Percentiles rank a stretch among this genome's conserved stretches.
phyloP scores from a whole-genome alignment of 2,329 filamentous ascomycete genomes.

The Scedosporium minutisporum region DNA sequence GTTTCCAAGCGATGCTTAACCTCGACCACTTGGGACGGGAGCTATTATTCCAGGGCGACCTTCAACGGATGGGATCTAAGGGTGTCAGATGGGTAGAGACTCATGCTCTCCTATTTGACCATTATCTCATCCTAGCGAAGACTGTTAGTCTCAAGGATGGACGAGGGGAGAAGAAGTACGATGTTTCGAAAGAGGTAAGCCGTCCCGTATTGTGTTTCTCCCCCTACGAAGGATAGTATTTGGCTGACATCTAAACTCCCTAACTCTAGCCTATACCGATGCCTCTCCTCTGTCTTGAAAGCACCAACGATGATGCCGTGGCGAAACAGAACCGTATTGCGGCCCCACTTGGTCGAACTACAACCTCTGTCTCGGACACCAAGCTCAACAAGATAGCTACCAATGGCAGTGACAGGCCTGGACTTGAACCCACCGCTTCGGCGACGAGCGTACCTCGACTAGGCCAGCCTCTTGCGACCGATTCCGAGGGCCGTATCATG shows the following conservation, averaged over 20 bases:
- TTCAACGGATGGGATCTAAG: conserved; percentile 80
- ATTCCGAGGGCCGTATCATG: conserved; percentile 72
- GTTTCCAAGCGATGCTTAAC: conserved; percentile 83
- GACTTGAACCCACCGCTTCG: conserved; percentile 60
- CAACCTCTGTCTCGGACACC: conserved; percentile 49
- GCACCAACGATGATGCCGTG: conserved; percentile 82
- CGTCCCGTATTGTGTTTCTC: conserved; percentile 3
- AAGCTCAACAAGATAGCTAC: conserved; percentile 47
- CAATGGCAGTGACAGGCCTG: conserved; percentile 43
- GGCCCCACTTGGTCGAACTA: conserved; percentile 47
- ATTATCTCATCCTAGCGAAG: conserved; percentile 92
- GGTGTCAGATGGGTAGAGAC: conserved; percentile 91
- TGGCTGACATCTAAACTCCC: conserved; percentile 17
- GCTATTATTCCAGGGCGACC: conserved; percentile 77
- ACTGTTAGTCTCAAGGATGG: conserved; percentile 59
- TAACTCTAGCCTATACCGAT: conserved; percentile 70
- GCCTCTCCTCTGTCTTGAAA: conserved; percentile 88
- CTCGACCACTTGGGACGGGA: conserved; percentile 89
- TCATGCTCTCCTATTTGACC: conserved; percentile 87
- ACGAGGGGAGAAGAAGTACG: conserved; percentile 72
- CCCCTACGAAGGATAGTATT: background rate
- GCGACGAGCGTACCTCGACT: conserved; percentile 32
- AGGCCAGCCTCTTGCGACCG: conserved; percentile 39
- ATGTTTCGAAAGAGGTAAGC: conserved; percentile 79
- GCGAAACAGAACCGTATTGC: conserved; percentile 72